Conservation (phyloP, 805 yeast species). For the Saturnispora zaruensis region DNA sequence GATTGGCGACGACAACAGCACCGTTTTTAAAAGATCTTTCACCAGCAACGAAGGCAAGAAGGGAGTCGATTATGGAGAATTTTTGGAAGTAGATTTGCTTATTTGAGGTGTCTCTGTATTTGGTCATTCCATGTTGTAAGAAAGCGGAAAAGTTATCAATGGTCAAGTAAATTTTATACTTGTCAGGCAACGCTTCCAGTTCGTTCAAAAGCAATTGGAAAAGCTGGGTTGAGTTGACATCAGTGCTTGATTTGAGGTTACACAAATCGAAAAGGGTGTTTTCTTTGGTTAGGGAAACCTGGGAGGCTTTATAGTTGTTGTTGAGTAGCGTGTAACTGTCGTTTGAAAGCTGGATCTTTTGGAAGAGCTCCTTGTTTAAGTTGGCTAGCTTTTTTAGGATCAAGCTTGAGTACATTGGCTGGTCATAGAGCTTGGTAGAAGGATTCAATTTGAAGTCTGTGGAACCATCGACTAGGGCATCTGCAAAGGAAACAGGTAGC, state of each 20-base stretch:
- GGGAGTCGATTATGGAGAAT: slow-evolving; percentile 52
- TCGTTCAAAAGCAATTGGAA: slow-evolving; percentile 50
- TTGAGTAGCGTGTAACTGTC: slow-evolving; percentile 17
- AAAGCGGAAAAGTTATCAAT: slow-evolving; percentile 69
- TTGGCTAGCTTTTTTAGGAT: slow-evolving; percentile 44
- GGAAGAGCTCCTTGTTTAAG: slow-evolving; percentile 36
- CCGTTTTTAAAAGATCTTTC: slow-evolving; percentile 46
- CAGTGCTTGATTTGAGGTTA: slow-evolving; percentile 14
- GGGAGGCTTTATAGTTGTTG: slow-evolving; percentile 15
- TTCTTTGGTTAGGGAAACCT: slow-evolving; percentile 17
- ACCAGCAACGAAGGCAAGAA: slow-evolving; percentile 50
- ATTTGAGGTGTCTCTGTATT: slow-evolving; percentile 51
- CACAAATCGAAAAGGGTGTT: slow-evolving; percentile 38
- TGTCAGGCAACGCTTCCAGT: slow-evolving; percentile 37
- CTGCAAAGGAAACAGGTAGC: slow-evolving; percentile 57
- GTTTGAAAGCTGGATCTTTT: slow-evolving; percentile 22
- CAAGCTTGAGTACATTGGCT: slow-evolving; percentile 67
- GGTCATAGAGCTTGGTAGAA: slow-evolving; percentile 45
- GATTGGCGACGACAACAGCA: slow-evolving; percentile 55
- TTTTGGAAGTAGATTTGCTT: slow-evolving; percentile 48
- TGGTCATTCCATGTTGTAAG: slow-evolving; percentile 44
- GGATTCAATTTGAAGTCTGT: slow-evolving; percentile 55
- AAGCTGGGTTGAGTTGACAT: slow-evolving; percentile 32
- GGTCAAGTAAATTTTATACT: slow-evolving; percentile 54
- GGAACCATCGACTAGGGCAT: slow-evolving; percentile 59